Evolutionary conservation across 352 stramenopile species (phyloP).

Genomic region (Phytophthora cryptogea): DNA sequence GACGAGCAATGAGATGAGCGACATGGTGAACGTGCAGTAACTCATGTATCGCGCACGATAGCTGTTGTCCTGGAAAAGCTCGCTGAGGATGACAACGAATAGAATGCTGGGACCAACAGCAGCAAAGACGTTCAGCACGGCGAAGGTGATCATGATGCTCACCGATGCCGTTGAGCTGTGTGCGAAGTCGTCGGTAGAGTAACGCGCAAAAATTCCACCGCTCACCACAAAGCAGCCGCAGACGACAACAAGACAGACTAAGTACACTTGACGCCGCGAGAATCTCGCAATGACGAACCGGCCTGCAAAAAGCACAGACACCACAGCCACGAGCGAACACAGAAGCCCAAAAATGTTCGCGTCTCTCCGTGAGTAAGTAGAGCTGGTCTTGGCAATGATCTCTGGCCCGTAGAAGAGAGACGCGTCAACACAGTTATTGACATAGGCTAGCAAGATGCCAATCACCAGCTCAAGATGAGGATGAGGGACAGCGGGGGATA

Average conservation of each 20-base stretch:
- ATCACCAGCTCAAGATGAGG: constrained; percentile 72
- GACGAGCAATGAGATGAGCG: constrained; percentile 80
- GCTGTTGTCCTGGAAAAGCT: constrained; percentile 83
- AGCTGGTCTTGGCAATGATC: constrained; percentile 78
- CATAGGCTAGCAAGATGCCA: constrained; percentile 80
- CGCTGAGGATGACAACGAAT: constrained; percentile 86
- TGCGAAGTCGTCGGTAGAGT: constrained; percentile 67
- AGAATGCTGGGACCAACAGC: constrained; percentile 78
- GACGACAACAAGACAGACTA: constrained; percentile 73
- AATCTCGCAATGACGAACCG: constrained; percentile 73
- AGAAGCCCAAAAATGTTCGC: constrained; percentile 81
- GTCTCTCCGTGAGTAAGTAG: constrained; percentile 57
- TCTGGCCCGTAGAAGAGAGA: constrained; percentile 88
- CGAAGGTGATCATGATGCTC: constrained; percentile 71
- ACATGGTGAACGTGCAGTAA: constrained; percentile 91
- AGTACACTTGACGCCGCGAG: constrained; percentile 70
- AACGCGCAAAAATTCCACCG: constrained; percentile 67
- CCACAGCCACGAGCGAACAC: constrained; percentile 68
- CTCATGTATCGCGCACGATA: constrained; percentile 87
- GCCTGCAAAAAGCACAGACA: constrained; percentile 69
- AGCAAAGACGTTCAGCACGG: constrained; percentile 74
- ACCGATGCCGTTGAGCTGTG: constrained; percentile 44
- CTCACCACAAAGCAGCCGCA: constrained; percentile 71
- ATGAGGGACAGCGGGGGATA: constrained; percentile 5
- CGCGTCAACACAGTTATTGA: constrained; percentile 88